Evolutionary conservation across 2,329 filamentous ascomycete genomes (phyloP).

Genomic region (Arachnopeziza araneosa): DNA sequence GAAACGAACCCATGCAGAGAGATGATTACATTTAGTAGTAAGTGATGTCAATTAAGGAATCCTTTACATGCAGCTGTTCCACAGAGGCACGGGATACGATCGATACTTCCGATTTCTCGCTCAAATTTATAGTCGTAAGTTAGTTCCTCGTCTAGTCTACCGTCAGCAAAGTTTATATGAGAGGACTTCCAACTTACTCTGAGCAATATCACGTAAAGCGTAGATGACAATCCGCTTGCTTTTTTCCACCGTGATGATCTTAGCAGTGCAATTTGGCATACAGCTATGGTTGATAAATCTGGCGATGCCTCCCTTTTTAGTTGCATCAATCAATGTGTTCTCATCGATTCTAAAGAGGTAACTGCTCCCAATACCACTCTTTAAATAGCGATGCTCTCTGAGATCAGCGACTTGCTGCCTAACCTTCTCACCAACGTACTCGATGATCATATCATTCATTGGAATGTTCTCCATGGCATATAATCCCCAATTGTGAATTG

Average conservation of each 20-base stretch:
- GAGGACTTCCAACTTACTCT: conserved; percentile 62
- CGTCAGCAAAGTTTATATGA: conserved; percentile 15
- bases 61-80: conserved; percentile 96
- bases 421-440: conserved; percentile 97
- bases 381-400: conserved; percentile 84
- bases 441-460: conserved; percentile 99
- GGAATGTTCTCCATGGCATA: conserved; percentile 97
- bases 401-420: conserved; percentile 97
- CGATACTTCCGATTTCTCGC: conserved; percentile 87
- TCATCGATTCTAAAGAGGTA: conserved; percentile 98
- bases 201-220: conserved; percentile 86
- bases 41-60: conserved; percentile 78
- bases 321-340: conserved; percentile 94
- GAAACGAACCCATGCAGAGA: neutral
- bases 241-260: conserved; percentile 98
- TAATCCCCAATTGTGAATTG: conserved; percentile 97
- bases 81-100: conserved; percentile 95
- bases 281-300: conserved; percentile 99
- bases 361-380: conserved; percentile 93
- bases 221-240: conserved; percentile 99
- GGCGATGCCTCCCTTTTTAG: conserved; percentile 96
- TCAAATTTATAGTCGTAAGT: conserved; percentile 99
- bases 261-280: conserved; percentile 96
- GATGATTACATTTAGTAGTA: neutral
- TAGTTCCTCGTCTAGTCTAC: conserved; percentile 78